Percentiles rank a stretch among this genome's conserved stretches.
These are phyloP conservation scores for Eucalyptus polybractea DNA, from an alignment of 345 rosid species.

Conservation along the genomic window DNA sequence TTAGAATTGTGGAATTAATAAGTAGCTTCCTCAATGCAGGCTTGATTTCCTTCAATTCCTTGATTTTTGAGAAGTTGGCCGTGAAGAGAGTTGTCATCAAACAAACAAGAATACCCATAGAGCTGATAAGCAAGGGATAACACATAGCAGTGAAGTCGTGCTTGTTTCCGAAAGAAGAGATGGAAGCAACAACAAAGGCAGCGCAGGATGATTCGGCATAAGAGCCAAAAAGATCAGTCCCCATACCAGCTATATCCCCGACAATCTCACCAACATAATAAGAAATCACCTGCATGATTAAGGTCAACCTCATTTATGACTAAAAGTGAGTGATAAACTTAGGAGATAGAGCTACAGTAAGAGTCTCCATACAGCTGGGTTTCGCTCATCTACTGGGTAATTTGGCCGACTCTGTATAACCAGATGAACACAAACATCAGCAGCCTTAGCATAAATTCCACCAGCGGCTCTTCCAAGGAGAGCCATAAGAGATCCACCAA, in stretches of 20 bases:
- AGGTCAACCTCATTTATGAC: not conserved
- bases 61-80: not conserved
- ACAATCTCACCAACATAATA: not conserved
- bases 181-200: constrained; percentile 1
- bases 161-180: not conserved
- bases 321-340: not conserved
- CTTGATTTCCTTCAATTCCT: not conserved
- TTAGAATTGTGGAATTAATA: not conserved
- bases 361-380: not conserved
- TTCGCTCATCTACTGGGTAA: not conserved
- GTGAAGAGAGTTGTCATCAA: not conserved
- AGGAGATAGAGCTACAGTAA: not conserved
- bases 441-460: not conserved
- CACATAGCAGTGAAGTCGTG: not conserved
- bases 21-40: not conserved
- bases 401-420: no score
- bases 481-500: not conserved
- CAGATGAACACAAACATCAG: not conserved
- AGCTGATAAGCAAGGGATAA: not conserved
- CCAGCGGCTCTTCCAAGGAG: not conserved
- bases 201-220: not conserved
- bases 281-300: not conserved
- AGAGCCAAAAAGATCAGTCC: not conserved
- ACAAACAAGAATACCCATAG: not conserved
- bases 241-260: not conserved